Conservation (phyloP, 2,329 filamentous ascomycete species). For the Paracamarosporium sp. region DNA sequence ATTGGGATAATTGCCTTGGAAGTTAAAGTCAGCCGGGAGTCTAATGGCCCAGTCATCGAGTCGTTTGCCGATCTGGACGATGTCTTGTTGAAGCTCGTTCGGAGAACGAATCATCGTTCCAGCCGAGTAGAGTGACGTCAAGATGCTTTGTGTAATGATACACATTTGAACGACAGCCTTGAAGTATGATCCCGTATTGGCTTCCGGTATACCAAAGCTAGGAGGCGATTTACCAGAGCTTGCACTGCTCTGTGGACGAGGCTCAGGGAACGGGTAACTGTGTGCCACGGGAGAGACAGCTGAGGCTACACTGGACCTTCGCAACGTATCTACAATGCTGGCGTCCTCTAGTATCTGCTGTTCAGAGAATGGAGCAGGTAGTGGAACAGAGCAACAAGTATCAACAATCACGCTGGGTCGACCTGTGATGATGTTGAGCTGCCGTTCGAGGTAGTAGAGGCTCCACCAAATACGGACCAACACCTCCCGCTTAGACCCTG, state of each 20-base stretch:
- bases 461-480: slow-evolving; percentile 51
- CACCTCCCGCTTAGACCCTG: slow-evolving; percentile 41
- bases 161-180: slow-evolving; percentile 34
- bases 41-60: slow-evolving; percentile 43
- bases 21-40: slow-evolving; percentile 39
- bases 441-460: slow-evolving; percentile 48
- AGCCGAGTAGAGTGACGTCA: slow-evolving; percentile 47
- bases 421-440: slow-evolving; percentile 48
- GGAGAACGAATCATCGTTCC: slow-evolving; percentile 39
- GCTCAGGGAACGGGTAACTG: background rate
- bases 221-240: slow-evolving; percentile 10
- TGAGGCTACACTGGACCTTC: slow-evolving; percentile 9
- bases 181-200: slow-evolving; percentile 34
- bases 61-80: slow-evolving; percentile 37
- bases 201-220: slow-evolving; percentile 6
- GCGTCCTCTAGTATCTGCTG: slow-evolving; percentile 20
- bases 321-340: slow-evolving; percentile 14
- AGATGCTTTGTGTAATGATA: slow-evolving; percentile 42
- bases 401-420: slow-evolving; percentile 48
- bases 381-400: slow-evolving; percentile 41
- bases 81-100: slow-evolving; percentile 41
- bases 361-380: slow-evolving; percentile 36
- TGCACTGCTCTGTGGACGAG: slow-evolving; percentile 3
- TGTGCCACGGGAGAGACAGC: background rate
- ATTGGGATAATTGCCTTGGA: slow-evolving; percentile 16